These are phyloP conservation scores for Erythrophleum ivorense DNA, from an alignment of 331 rosid genomes.

Conservation along the genomic window DNA sequence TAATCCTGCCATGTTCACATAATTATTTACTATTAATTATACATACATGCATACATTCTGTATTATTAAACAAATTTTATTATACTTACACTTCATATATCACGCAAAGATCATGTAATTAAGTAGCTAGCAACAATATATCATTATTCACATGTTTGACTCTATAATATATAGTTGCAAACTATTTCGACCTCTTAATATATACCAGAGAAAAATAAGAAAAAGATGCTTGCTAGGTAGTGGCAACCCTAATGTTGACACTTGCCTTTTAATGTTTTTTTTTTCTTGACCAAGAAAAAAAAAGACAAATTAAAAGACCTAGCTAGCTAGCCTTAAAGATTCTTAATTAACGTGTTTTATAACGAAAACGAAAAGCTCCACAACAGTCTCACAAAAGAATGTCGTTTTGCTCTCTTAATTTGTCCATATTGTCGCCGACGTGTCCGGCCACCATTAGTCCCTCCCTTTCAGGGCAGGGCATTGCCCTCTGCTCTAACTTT, in stretches of 20 bases:
- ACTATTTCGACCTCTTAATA: neutral
- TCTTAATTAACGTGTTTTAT: neutral
- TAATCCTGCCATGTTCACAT: neutral
- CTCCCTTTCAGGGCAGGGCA: conserved; percentile 35
- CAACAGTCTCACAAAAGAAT: neutral
- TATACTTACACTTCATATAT: too few species aligned
- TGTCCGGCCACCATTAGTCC: conserved; percentile 30
- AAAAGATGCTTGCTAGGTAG: neutral
- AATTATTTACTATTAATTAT: too few species aligned
- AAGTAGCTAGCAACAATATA: neutral
- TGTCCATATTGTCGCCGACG: neutral
- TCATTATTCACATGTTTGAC: too few species aligned
- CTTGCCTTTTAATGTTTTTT: neutral
- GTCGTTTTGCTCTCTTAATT: neutral
- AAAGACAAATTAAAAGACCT: neutral
- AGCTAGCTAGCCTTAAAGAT: neutral
- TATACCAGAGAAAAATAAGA: too few species aligned
- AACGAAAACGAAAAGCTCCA: neutral
- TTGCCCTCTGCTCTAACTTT: neutral
- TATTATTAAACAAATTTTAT: too few species aligned
- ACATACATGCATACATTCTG: too few species aligned
- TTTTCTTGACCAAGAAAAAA: too few species aligned
- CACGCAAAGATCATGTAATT: too few species aligned
- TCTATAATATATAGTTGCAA: neutral
- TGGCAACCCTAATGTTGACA: neutral